phyloP scores from a whole-genome alignment of 2,329 filamentous ascomycete species.

The Tolypocladium amazonense region DNA sequence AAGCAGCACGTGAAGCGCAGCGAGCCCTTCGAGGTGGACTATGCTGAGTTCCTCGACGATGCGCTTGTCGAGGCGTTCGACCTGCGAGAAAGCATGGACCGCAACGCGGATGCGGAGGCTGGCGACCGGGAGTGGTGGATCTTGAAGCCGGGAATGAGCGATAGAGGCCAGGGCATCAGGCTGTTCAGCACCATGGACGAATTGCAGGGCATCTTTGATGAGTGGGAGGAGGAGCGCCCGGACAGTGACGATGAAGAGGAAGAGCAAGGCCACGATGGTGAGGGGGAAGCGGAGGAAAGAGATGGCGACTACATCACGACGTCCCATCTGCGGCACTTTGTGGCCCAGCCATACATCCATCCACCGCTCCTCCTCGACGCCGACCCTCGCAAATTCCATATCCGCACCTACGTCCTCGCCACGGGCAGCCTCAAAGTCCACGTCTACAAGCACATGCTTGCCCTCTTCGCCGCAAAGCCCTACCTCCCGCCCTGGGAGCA shows the following conservation, averaged over 20 bases:
- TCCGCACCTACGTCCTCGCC: conserved; percentile 82
- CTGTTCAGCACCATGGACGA: conserved; percentile 80
- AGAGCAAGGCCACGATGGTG: conserved; percentile 14
- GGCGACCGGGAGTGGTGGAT: conserved; percentile 82
- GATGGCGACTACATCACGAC: conserved; percentile 57
- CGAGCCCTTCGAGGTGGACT: conserved; percentile 89
- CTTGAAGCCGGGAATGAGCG: conserved; percentile 94
- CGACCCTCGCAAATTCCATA: conserved; percentile 81
- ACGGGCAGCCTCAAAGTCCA: conserved; percentile 69
- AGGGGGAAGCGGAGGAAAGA: conserved; percentile 8
- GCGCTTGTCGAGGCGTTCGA: conserved; percentile 86
- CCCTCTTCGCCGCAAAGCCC: conserved; percentile 70
- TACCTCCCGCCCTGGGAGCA: conserved; percentile 57
- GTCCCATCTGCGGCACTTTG: conserved; percentile 88
- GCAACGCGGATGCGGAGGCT: conserved; percentile 37
- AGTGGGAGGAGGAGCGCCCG: conserved; percentile 65
- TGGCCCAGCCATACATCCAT: conserved; percentile 90
- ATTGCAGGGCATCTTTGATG: conserved; percentile 79
- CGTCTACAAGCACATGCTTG: conserved; percentile 85
- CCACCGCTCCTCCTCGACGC: conserved; percentile 61
- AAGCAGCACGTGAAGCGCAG: conserved; percentile 61
- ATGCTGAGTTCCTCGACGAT: conserved; percentile 92
- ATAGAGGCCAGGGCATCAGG: conserved; percentile 84
- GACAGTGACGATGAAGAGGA: conserved; percentile 55
- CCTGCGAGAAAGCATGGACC: conserved; percentile 63